Evolutionary conservation across 768 basidiomycete species (phyloP), one percentile per base, ranked within the genome.

Genomic region (Termitomyces sp.): DNA sequence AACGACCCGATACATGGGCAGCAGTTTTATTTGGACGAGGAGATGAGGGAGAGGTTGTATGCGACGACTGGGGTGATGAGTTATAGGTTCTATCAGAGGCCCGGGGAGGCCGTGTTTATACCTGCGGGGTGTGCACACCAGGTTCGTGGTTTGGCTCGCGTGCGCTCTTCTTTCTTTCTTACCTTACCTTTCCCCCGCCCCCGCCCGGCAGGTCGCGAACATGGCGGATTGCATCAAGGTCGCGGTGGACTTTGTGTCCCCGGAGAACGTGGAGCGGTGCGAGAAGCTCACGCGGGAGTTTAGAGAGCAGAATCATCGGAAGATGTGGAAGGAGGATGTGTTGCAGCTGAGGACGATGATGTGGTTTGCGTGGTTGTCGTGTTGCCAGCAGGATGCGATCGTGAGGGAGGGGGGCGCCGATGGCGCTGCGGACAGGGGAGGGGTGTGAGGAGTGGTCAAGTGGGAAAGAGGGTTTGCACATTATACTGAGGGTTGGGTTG

Each of bases 221-320:
- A 73, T 94, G 52, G 81, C 92, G n/a, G 94, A 97, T 70, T 95
- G 92, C 66, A 86, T 98, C 75, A 98, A 98, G 74, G 92, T 97
- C 52, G 94, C 95, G 30, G 81, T 89, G 65, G 95, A 98, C 72
- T 98, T 94, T 70, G 93, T 97, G 62, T 92, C 89, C 77, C 88
- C 94, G 44, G 92, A 97, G 75, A 97, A 96, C 68, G 86, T 98
- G 40, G 76, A 74, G 49, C 83, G 92, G 35, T 98, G 95, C 71
- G 91, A 91, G 71, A 78, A 79, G 69, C 79, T 98, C 55, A 94
- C 91, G 59, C 77, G 79, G 63, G 94, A 98, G 73, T 97, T 97
- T 73, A 81, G 94, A 58, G 85, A 87, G 67, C 91, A 95, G 73
- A 96, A 96, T 67, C 85, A 88, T 69, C 82, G 82, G 52, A 85